phyloP scores from a whole-genome alignment of 257 asterid species.

The Solanum bukasovii region DNA sequence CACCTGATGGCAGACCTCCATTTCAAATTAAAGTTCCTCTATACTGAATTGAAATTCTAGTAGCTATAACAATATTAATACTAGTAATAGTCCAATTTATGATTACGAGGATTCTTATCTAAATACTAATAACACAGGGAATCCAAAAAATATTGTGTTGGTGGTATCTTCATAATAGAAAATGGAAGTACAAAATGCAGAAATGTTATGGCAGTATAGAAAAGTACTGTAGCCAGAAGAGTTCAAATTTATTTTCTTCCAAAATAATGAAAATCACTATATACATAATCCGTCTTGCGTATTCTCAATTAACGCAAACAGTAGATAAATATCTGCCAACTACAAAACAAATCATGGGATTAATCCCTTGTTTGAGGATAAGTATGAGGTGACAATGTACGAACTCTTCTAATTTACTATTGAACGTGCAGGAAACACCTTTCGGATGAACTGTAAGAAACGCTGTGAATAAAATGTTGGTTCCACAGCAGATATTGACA shows the following conservation, averaged over 20 bases:
- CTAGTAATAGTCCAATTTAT: background rate
- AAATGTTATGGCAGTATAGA: background rate
- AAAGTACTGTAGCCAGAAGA: background rate
- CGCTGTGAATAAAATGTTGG: slow-evolving; percentile 85
- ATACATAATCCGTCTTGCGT: background rate
- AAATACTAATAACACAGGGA: background rate
- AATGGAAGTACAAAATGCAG: background rate
- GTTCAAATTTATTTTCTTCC: background rate
- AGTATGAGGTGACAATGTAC: background rate
- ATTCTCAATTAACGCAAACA: background rate
- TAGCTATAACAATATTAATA: background rate
- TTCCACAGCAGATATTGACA: slow-evolving; percentile 82
- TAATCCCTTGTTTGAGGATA: background rate
- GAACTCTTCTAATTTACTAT: slow-evolving; percentile 9
- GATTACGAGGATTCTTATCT: background rate
- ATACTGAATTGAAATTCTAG: background rate
- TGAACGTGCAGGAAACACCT: slow-evolving; percentile 64
- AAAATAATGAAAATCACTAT: background rate
- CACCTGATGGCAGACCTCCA: background rate
- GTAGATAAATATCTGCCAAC: background rate
- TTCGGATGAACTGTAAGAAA: slow-evolving; percentile 67
- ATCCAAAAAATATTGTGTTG: background rate
- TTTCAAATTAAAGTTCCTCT: background rate
- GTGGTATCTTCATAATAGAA: background rate
- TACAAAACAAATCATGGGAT: background rate